Evolutionary conservation across 148 eudicot genomes (phyloP).

Genomic region (Rhododendron griersonianum): DNA sequence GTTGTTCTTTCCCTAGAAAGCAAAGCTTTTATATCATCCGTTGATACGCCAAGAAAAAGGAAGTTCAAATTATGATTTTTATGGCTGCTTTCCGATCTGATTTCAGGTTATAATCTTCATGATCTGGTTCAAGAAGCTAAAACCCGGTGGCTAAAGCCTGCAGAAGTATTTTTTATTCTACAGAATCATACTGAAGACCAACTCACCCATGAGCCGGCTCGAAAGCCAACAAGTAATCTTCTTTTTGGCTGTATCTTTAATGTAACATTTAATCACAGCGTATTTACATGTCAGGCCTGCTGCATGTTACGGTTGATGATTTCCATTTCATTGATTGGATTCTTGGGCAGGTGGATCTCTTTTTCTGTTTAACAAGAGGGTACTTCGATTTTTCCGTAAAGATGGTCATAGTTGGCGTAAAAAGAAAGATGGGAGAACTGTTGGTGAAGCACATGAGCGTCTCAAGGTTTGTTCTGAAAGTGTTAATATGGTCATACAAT

Average conservation of each 20-base stretch:
- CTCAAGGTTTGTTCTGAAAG: constrained; percentile 58
- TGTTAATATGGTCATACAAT: neutral
- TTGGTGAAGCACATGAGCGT: constrained; percentile 94
- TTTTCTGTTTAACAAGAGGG: constrained; percentile 88
- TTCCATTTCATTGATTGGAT: constrained; percentile 12
- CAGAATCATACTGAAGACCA: constrained; percentile 57
- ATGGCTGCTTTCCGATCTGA: neutral
- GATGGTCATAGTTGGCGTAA: constrained; percentile 93
- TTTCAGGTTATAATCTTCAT: constrained; percentile 59
- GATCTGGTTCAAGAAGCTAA: constrained; percentile 71
- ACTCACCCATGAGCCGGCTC: constrained; percentile 58
- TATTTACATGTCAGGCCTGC: neutral
- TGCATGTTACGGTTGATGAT: constrained; percentile 1
- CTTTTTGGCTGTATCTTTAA: neutral
- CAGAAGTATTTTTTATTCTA: constrained; percentile 72
- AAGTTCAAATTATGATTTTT: neutral
- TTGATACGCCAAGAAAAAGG: neutral
- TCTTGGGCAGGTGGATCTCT: constrained; percentile 69
- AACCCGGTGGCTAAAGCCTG: constrained; percentile 79
- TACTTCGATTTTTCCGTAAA: constrained; percentile 75
- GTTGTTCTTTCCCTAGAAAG: neutral
- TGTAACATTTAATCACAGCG: neutral
- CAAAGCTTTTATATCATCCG: neutral
- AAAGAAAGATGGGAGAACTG: constrained; percentile 79
- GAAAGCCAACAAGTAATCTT: constrained; percentile 64